Conservation (phyloP, 768 basidiomycete species). For the Termitomyces eurrhizus region DNA sequence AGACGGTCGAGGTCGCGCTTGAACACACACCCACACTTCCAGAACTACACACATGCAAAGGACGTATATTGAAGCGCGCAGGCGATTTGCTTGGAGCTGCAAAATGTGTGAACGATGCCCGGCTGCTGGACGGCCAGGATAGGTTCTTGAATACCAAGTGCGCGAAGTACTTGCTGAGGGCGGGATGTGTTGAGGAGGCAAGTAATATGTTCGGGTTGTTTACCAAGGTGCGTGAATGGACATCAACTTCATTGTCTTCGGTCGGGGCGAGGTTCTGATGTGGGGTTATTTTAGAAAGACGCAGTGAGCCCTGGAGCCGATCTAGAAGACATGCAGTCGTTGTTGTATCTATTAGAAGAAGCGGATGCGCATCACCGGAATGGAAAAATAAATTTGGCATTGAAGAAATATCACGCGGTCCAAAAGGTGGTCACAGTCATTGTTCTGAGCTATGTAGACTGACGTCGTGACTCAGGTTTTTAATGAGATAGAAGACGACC, state of each 20-base stretch:
- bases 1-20: conserved; percentile 61
- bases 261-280: not conserved
- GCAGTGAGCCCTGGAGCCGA: conserved; percentile 69
- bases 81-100: conserved; percentile 81
- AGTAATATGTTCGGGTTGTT: conserved; percentile 76
- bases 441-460: not conserved
- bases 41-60: conserved; percentile 80
- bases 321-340: conserved; percentile 93
- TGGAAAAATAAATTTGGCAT: conserved; percentile 68
- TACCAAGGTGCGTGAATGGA: conserved; percentile 65
- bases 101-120: conserved; percentile 71
- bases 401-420: conserved; percentile 81
- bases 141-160: conserved; percentile 92
- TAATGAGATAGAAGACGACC: conserved; percentile 87
- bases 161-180: conserved; percentile 86
- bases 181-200: conserved; percentile 77
- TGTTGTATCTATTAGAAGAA: conserved; percentile 82
- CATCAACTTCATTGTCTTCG: not conserved
- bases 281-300: conserved; percentile 63
- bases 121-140: conserved; percentile 88
- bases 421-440: conserved; percentile 52
- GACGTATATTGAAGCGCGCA: conserved; percentile 78
- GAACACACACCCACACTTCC: conserved; percentile 91
- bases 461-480: conserved; percentile 51
- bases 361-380: conserved; percentile 64